Evolutionary conservation across 1,284 basidiomycete genomes (phyloP).

Genomic region (Wallemia mellicola): DNA sequence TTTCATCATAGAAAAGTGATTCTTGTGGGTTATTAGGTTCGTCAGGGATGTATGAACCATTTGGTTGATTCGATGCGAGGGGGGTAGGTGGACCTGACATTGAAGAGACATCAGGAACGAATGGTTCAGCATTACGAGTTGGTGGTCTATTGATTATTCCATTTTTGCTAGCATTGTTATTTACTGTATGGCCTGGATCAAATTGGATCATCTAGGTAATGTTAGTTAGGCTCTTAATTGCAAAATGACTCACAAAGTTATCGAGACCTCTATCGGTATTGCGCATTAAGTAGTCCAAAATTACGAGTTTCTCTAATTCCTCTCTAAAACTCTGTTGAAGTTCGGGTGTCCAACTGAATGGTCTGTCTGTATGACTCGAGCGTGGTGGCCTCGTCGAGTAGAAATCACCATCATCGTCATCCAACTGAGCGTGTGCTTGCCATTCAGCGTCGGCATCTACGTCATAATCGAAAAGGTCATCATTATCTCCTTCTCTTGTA

Average conservation of each 20-base stretch:
- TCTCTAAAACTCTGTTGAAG: constrained; percentile 52
- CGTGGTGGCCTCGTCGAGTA: constrained; percentile 6
- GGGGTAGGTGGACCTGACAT: constrained; percentile 1
- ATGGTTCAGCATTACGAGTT: constrained; percentile 25
- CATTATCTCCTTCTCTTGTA: constrained; percentile 31
- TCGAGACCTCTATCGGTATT: constrained; percentile 28
- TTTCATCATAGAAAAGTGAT: constrained; percentile 2
- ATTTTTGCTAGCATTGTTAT: constrained; percentile 32
- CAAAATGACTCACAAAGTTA: constrained; percentile 14
- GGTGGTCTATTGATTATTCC: constrained; percentile 38
- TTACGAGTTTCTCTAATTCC: constrained; percentile 66
- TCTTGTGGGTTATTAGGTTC: constrained; percentile 4
- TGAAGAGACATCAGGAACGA: constrained; percentile 30
- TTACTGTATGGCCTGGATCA: constrained; percentile 23
- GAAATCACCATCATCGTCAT: constrained; percentile 13
- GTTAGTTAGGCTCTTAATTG: not conserved
- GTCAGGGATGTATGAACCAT: constrained; percentile 1
- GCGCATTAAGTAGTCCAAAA: constrained; percentile 62
- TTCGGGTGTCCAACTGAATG: constrained; percentile 48
- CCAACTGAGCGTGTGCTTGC: constrained; percentile 10
- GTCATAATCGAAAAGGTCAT: constrained; percentile 8
- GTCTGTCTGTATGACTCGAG: constrained; percentile 12
- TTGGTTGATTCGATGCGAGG: constrained; percentile 1
- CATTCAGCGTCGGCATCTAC: constrained; percentile 13
- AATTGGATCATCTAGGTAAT: constrained; percentile 41